phyloP scores from a whole-genome alignment of 2,329 filamentous ascomycete genomes.

The Diaporthe sp. region DNA sequence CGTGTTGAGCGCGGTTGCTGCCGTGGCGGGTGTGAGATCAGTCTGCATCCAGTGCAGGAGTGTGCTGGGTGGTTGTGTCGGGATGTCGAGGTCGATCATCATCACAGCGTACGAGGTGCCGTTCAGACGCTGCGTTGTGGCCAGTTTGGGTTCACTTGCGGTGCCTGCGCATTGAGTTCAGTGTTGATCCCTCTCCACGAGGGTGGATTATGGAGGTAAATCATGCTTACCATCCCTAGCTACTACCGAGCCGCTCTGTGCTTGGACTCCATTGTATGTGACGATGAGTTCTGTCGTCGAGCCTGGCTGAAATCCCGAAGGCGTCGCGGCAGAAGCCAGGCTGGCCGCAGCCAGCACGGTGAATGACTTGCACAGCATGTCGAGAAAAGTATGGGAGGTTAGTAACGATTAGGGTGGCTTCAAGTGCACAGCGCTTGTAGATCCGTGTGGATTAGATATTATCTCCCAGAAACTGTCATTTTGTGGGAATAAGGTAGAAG shows the following conservation, averaged over 20 bases:
- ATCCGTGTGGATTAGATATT: not conserved
- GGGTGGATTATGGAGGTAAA: not conserved
- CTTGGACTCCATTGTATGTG: constrained; percentile 53
- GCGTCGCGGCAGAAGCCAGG: constrained; percentile 55
- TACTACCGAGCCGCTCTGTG: constrained; percentile 56
- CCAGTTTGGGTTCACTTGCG: constrained; percentile 52
- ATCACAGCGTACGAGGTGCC: constrained; percentile 58
- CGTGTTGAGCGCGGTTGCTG: constrained; percentile 47
- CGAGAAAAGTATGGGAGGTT: constrained; percentile 25
- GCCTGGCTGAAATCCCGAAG: constrained; percentile 57
- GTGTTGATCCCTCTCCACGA: not conserved
- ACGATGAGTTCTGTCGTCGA: constrained; percentile 57
- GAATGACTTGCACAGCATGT: constrained; percentile 53
- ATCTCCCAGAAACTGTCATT: not conserved
- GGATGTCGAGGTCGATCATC: constrained; percentile 64
- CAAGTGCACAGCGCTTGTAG: constrained; percentile 21
- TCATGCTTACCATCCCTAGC: constrained; percentile 52
- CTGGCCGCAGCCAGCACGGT: constrained; percentile 51
- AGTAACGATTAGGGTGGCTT: not conserved
- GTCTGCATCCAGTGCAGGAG: constrained; percentile 61
- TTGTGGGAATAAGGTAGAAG: constrained; percentile 7
- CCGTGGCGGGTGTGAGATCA: constrained; percentile 50
- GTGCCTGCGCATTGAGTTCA: constrained; percentile 49
- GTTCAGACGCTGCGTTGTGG: constrained; percentile 53
- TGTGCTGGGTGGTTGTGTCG: constrained; percentile 55